Base-by-base conservation (phyloP, 257 asterid species). In the Penstemon barbatus region DNA sequence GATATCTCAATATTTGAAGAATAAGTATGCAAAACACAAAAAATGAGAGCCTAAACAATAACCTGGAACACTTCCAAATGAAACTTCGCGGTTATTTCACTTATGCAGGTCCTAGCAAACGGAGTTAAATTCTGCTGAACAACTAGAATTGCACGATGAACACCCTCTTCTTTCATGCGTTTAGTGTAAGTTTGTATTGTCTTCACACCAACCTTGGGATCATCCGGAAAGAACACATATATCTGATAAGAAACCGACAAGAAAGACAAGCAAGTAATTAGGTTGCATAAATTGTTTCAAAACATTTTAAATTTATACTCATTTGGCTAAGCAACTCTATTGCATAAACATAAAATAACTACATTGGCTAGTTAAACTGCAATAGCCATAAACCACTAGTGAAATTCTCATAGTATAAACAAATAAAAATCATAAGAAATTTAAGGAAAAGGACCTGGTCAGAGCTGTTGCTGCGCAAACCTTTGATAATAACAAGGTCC, bases 41-140 rank as follows among this genome's bases (percentile, higher is more conserved):
- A 46, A 61, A 56, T 63, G 75, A 66, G 62, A 65, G 49, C 33
- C 43, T 38, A 64, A 54, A 57, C 19, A 38, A 65, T 79, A 57
- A 89, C 97, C 96, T 84, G 96, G 61, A 90, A 90, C 76, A 83
- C 90, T 80, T 90, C 97, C 80, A 90, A 74, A 73, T 86, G 94
- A 66, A 88, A 86, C 72, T 88, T 88, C 39, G 95, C 38, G 8
- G 97, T 86, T 71, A 86, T 80, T 76, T 90, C 97, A 80, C 77
- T 76, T 8, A 88, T 71, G 72, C 92, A 84, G 41, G 84, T 70
- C 63, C 79, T 72, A 19, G 95, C 95, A 75, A 75, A 79, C 3
- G 95, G 82, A 39, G 96, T 91, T 79, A 91, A 61, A 66, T 81
- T 89, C 81, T 84, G 88, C 81, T 91, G 96, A 66, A 89, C 95